Conservation (phyloP, 129 eudicot species). For the Pseudognaphalium luteoalbum region DNA sequence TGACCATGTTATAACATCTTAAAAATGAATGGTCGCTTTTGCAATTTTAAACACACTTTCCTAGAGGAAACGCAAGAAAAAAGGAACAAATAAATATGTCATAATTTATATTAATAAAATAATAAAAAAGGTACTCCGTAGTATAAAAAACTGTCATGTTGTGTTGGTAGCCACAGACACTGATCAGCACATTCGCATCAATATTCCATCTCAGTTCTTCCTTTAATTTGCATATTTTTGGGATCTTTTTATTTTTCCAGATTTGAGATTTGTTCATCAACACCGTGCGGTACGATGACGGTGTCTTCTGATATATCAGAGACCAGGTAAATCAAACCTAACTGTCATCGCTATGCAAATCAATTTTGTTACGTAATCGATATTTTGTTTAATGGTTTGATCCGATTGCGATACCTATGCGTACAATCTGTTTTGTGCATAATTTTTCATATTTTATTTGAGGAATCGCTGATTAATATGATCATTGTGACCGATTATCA, state of each 20-base stretch:
- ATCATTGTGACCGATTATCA: background rate
- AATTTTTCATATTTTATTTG: background rate
- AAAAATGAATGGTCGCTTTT: background rate
- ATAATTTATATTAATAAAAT: too few species aligned
- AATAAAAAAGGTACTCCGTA: too few species aligned
- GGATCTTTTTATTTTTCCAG: background rate
- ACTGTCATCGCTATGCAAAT: constrained; percentile 11
- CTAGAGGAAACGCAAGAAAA: background rate
- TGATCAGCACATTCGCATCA: constrained; percentile 31
- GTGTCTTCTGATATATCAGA: constrained; percentile 23
- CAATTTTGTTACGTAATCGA: constrained; percentile 7
- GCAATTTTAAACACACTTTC: background rate
- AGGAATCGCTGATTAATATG: constrained; percentile 3
- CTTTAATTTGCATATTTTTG: background rate
- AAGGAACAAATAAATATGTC: background rate
- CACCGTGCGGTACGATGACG: constrained; percentile 18
- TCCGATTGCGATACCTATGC: constrained; percentile 1
- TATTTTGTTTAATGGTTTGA: constrained; percentile 2
- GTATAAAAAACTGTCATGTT: background rate
- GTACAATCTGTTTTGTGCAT: background rate
- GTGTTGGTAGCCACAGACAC: constrained; percentile 14
- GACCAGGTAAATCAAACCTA: constrained; percentile 16
- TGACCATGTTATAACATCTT: background rate
- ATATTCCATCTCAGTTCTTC: constrained; percentile 21
- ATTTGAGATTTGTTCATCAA: constrained; percentile 20